phyloP scores from a whole-genome alignment of 2,329 filamentous ascomycete species.

The Hymenoscyphus salicellus region DNA sequence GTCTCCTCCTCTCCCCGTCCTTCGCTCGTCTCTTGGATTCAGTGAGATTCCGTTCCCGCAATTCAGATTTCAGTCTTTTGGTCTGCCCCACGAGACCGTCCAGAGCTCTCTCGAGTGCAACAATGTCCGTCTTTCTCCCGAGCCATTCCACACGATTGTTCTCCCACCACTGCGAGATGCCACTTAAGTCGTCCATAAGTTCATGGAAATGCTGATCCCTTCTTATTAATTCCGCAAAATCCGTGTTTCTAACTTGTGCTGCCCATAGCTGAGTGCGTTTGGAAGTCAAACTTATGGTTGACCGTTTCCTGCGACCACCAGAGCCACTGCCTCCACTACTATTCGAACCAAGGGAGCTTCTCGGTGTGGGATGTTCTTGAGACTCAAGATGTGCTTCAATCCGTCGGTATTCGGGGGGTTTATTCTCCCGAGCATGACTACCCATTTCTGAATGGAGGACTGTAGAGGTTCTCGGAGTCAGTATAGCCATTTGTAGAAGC shows the following conservation, averaged over 20 bases:
- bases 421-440: neutral
- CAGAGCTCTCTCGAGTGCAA: neutral
- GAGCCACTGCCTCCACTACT: neutral
- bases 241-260: neutral
- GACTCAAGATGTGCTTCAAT: neutral
- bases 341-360: neutral
- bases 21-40: neutral
- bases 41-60: neutral
- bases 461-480: neutral
- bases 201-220: neutral
- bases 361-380: neutral
- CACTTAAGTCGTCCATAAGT: constrained; percentile 5
- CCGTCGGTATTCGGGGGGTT: neutral
- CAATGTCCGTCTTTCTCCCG: neutral
- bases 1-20: neutral
- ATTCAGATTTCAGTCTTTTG: neutral
- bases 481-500: too few relatives aligned
- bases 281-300: neutral
- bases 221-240: neutral
- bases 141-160: neutral
- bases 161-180: constrained; percentile 2
- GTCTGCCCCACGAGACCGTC: constrained; percentile 1
- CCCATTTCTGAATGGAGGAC: neutral
- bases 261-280: neutral
- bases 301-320: neutral